A percentile compares a stretch with the other conserved stretches of the same genome.
phyloP scores from a whole-genome alignment of 140 eudicot species.

The Oenanthe javanica region DNA sequence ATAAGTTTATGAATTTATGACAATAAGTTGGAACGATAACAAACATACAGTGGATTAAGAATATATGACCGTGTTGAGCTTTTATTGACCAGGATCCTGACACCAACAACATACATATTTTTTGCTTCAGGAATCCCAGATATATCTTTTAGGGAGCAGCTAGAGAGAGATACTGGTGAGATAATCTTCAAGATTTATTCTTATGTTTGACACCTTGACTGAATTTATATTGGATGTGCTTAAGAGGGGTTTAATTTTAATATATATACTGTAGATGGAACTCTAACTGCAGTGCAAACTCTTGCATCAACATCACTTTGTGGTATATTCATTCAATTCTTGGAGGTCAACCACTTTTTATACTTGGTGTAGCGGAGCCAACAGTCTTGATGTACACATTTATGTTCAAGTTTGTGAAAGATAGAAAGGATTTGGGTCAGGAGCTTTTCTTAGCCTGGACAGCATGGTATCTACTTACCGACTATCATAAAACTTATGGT shows the following conservation, averaged over 20 bases:
- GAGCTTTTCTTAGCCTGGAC: conserved; percentile 88
- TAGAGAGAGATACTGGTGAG: conserved; percentile 72
- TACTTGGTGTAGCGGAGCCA: conserved; percentile 97
- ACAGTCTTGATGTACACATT: conserved; percentile 59
- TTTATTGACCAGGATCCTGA: no score
- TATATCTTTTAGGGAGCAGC: no score
- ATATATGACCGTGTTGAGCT: no score
- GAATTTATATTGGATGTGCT: neutral
- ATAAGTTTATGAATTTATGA: no score
- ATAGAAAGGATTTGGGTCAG: conserved; percentile 68
- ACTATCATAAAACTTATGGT: conserved; percentile 9
- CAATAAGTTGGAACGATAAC: no score
- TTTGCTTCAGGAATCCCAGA: no score
- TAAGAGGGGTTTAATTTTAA: conserved; percentile 11
- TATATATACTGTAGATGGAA: conserved; percentile 51
- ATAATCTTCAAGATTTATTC: conserved; percentile 11
- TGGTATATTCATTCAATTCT: conserved; percentile 87
- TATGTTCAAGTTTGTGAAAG: no score
- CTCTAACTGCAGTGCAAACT: conserved; percentile 91
- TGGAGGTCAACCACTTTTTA: conserved; percentile 94
- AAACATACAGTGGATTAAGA: neutral
- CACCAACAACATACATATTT: no score
- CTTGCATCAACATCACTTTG: conserved; percentile 92
- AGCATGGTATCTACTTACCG: conserved; percentile 65
- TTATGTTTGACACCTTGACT: neutral